Evolutionary conservation across 768 basidiomycete species (phyloP).

Genomic region (Amyloporia xantha): DNA sequence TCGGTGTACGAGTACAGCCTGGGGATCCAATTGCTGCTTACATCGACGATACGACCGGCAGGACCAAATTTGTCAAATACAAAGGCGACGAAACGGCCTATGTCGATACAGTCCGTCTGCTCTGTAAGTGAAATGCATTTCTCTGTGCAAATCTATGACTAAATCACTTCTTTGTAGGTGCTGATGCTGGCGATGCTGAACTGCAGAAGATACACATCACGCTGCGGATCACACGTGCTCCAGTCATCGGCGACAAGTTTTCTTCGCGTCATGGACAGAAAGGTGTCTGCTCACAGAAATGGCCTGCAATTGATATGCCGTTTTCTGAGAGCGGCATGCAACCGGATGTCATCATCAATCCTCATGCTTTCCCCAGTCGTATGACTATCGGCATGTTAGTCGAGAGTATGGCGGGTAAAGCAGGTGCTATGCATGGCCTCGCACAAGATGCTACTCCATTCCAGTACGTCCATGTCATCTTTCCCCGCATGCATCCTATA

Average conservation of each 20-base stretch:
- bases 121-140: slow-evolving; percentile 66
- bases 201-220: slow-evolving; percentile 92
- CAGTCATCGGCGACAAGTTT: slow-evolving; percentile 99
- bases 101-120: slow-evolving; percentile 84
- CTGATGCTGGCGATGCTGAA: slow-evolving; percentile 81
- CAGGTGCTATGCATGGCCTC: slow-evolving; percentile 96
- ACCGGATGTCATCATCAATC: slow-evolving; percentile 99
- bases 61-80: slow-evolving; percentile 86
- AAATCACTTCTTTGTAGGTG: slow-evolving; percentile 40
- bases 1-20: slow-evolving; percentile 61
- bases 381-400: slow-evolving; percentile 99
- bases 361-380: slow-evolving; percentile 97
- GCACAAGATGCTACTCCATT: slow-evolving; percentile 99
- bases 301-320: slow-evolving; percentile 97
- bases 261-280: slow-evolving; percentile 99
- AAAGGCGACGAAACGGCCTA: slow-evolving; percentile 92
- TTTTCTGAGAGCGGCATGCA: slow-evolving; percentile 99
- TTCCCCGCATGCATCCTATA: slow-evolving; percentile 2
- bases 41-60: slow-evolving; percentile 74
- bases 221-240: slow-evolving; percentile 86
- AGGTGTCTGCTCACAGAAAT: slow-evolving; percentile 99
- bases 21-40: slow-evolving; percentile 86
- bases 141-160: not conserved
- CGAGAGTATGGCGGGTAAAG: slow-evolving; percentile 99
- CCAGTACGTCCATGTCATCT: slow-evolving; percentile 50